Evolutionary conservation across 2,329 filamentous ascomycete species (phyloP).

Genomic region (Lithohypha guttulata): DNA sequence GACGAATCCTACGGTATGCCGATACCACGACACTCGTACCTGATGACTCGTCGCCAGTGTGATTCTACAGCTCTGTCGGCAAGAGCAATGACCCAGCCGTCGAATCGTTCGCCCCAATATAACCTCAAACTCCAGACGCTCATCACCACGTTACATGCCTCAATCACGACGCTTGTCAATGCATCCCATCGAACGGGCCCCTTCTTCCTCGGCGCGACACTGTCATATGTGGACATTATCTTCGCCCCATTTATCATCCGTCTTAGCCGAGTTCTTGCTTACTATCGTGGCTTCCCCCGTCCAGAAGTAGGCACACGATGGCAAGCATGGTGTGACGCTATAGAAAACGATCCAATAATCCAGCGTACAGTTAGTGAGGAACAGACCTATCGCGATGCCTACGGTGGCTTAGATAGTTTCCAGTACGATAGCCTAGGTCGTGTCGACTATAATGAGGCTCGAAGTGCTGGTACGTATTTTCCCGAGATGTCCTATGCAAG

Average conservation of each 20-base stretch:
- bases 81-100: not conserved
- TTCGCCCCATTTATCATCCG: constrained; percentile 65
- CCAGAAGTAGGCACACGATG: constrained; percentile 54
- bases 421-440: constrained; percentile 12
- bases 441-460: not conserved
- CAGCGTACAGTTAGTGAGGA: constrained; percentile 56
- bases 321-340: constrained; percentile 58
- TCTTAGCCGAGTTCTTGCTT: constrained; percentile 53
- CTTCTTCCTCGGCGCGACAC: constrained; percentile 52
- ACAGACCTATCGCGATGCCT: constrained; percentile 42
- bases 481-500: constrained; percentile 17
- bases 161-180: constrained; percentile 52
- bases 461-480: constrained; percentile 1
- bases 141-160: constrained; percentile 40
- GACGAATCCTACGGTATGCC: not conserved
- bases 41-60: not conserved
- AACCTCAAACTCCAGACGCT: constrained; percentile 16
- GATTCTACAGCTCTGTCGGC: not conserved
- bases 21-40: not conserved
- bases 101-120: constrained; percentile 1
- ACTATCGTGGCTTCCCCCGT: constrained; percentile 56
- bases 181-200: constrained; percentile 52
- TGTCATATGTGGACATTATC: constrained; percentile 62
- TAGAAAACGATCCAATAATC: constrained; percentile 54
- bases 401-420: constrained; percentile 6